Conservation (phyloP, 768 basidiomycete genomes). For the Neoboletus subvelutipes region DNA sequence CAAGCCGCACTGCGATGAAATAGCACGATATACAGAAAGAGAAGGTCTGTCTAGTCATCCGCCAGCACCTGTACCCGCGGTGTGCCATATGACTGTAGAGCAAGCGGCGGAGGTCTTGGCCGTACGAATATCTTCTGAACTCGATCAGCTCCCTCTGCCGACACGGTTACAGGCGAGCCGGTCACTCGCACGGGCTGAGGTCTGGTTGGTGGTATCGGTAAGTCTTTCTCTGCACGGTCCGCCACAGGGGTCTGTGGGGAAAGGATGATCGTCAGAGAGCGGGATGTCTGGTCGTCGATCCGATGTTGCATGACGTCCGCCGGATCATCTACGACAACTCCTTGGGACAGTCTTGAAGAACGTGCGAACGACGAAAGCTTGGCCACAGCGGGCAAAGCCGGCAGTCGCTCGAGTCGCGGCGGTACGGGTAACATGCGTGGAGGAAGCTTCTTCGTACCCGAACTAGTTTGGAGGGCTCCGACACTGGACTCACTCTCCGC, state of each 20-base stretch:
- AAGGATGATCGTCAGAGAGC: slow-evolving; percentile 22
- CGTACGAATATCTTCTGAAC: slow-evolving; percentile 35
- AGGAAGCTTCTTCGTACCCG: background rate
- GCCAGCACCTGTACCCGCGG: slow-evolving; percentile 13
- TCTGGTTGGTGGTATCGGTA: slow-evolving; percentile 21
- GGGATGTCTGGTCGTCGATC: slow-evolving; percentile 1
- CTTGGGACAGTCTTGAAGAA: background rate
- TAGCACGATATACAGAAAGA: background rate
- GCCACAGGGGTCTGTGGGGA: slow-evolving; percentile 17
- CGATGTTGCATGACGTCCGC: background rate
- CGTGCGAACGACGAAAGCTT: background rate
- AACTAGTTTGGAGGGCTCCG: background rate
- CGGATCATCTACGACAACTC: background rate
- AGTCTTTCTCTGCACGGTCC: slow-evolving; percentile 23
- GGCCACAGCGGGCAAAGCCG: background rate
- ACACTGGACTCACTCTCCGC: slow-evolving; percentile 4
- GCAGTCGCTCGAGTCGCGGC: background rate
- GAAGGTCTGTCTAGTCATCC: slow-evolving; percentile 13
- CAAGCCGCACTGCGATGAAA: slow-evolving; percentile 3
- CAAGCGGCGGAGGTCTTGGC: slow-evolving; percentile 44
- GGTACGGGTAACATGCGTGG: background rate
- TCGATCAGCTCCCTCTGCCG: slow-evolving; percentile 13
- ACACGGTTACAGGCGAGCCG: slow-evolving; percentile 25
- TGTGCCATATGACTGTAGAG: slow-evolving; percentile 15
- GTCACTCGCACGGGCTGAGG: slow-evolving; percentile 31